Conservation (phyloP, 2,329 filamentous ascomycete species). For the Byssothecium circinans region DNA sequence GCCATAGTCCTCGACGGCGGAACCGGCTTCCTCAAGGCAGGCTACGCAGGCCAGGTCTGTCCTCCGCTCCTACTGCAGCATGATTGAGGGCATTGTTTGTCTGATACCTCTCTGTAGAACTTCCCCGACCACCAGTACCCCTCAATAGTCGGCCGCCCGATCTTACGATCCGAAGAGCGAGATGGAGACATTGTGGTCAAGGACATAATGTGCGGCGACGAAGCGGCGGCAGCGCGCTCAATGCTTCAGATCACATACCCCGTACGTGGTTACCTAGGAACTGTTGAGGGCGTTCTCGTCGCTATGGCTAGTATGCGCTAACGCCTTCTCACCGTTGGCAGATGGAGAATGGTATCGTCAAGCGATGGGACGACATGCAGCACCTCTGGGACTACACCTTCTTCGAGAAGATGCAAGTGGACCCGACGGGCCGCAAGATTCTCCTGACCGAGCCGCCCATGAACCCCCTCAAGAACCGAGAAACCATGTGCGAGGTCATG, state of each 20-base stretch:
- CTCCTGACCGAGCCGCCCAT: constrained; percentile 95
- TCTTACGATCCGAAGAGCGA: constrained; percentile 93
- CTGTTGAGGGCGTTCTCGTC: constrained; percentile 13
- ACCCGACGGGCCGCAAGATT: constrained; percentile 91
- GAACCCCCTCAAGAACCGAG: constrained; percentile 95
- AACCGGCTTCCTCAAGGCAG: constrained; percentile 99
- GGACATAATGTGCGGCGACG: constrained; percentile 99
- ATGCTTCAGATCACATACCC: constrained; percentile 99
- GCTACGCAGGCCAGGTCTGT: constrained; percentile 85
- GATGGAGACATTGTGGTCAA: constrained; percentile 75
- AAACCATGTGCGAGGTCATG: constrained; percentile 99
- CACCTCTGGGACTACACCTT: constrained; percentile 99
- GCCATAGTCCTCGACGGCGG: constrained; percentile 93
- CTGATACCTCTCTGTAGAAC: constrained; percentile 61
- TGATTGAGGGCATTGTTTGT: background rate
- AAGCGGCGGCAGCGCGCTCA: constrained; percentile 90
- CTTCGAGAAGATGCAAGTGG: constrained; percentile 92
- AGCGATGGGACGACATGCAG: constrained; percentile 99
- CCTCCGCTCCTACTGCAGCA: constrained; percentile 2
- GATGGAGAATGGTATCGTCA: constrained; percentile 99
- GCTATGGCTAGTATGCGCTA: constrained; percentile 21
- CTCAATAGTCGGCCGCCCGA: constrained; percentile 95
- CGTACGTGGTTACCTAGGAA: constrained; percentile 49
- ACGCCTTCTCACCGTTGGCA: constrained; percentile 42
- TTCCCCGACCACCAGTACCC: constrained; percentile 99